phyloP scores from a whole-genome alignment of 2,329 filamentous ascomycete species.

The Fusarium odoratissimum region DNA sequence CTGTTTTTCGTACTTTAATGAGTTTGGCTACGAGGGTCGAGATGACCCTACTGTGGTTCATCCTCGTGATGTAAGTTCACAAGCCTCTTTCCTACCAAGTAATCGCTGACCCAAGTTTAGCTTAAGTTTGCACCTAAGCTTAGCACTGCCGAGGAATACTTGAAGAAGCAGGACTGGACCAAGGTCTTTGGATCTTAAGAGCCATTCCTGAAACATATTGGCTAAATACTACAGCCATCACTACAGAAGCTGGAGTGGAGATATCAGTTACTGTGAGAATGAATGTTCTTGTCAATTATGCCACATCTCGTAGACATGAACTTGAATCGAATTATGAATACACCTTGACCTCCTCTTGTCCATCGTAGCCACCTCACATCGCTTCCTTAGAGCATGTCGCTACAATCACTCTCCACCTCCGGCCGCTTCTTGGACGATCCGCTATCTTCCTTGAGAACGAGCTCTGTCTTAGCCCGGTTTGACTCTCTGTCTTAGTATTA shows the following conservation, averaged over 20 bases:
- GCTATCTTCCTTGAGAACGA: neutral
- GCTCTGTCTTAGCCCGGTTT: neutral
- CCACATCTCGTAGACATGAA: neutral
- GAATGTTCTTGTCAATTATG: neutral
- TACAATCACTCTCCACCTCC: neutral
- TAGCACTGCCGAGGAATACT: constrained; percentile 8
- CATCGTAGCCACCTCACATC: no score
- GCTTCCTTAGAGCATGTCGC: neutral
- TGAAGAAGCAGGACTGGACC: constrained; percentile 30
- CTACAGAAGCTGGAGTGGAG: neutral
- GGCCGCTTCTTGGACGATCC: neutral
- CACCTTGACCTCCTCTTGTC: neutral
- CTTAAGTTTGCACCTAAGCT: constrained; percentile 6
- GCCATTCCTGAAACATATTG: no score
- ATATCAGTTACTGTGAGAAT: no score
- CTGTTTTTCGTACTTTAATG: constrained; percentile 22
- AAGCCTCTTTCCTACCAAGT: fast-evolving
- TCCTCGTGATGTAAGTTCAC: constrained; percentile 15
- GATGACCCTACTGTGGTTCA: constrained; percentile 27
- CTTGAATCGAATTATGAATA: neutral
- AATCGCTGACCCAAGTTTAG: neutral
- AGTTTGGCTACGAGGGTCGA: constrained; percentile 31
- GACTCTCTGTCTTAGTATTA: no score
- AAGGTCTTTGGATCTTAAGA: constrained; percentile 10
- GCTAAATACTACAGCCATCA: no score